Base-by-base conservation (phyloP, 495 filamentous ascomycete genomes). In the Podospora anserina region DNA sequence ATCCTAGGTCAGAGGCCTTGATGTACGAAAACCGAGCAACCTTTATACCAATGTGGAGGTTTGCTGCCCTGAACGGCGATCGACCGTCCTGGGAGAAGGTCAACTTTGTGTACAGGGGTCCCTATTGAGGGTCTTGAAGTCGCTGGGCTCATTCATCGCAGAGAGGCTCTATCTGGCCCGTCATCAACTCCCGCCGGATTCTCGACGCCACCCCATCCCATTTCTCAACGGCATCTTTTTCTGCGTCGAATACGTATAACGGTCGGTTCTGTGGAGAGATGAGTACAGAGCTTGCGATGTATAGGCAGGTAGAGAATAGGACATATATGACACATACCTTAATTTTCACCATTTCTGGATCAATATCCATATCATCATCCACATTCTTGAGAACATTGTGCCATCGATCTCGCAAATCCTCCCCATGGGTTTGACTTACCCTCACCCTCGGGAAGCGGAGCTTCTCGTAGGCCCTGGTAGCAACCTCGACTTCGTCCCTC, bases 341-440 rank as follows among this genome's bases (percentile, higher is more conserved):
- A 32, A 86, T 85, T 76, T 83, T 86, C 19, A 85, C 70, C 23
- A 79, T 78, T 67, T 86, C 83, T 4, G 84, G 84, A 70, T 86
- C 82, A 64, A 85, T 81, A 67, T 85, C 81, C 0, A 77, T 74
- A 23, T 79, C 78, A n/a, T 82, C 79, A 16, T 81, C 82, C 19
- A 82, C 76, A 34, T 77, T 71, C 70, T 82, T 84, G 23, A 86
- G 73, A 54, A 80, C 81, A 66, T 77, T 81, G 65, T 86, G 84
- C 84, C 84, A 86, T 19, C 84, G 72, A 69, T 85, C 82, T n/a
- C 84, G 68, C 30, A 86, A 61, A 68, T 85, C 84, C 70, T 84
- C 82, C 0, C 84, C 84, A 66, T 86, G 85, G 18, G 76, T 78
- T 70, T 85, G 84, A 60, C 80, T 82, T 34, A 79, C 71, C 4